These are phyloP conservation scores for Claviceps paspali DNA, from an alignment of 2,329 filamentous ascomycete genomes.

Conservation along the genomic window DNA sequence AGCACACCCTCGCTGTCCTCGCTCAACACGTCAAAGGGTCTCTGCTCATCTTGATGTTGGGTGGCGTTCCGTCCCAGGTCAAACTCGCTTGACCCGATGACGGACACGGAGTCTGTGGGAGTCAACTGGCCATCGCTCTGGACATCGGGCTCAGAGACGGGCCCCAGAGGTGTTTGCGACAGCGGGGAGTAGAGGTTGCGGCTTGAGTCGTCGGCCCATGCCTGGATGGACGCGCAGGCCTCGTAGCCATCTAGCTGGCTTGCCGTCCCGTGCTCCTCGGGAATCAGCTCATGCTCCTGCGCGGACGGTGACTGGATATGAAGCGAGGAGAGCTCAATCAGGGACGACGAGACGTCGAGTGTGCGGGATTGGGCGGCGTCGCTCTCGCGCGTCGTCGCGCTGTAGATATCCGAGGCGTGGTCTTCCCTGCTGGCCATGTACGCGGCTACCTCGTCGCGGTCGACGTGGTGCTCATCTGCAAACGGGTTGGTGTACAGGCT, in stretches of 20 bases:
- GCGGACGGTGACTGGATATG: conserved; percentile 10
- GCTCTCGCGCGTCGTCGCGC: conserved; percentile 32
- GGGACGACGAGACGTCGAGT: conserved; percentile 13
- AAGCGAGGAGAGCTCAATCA: conserved; percentile 18
- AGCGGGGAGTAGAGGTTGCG: conserved; percentile 46
- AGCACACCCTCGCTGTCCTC: conserved; percentile 42
- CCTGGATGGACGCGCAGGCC: conserved; percentile 46
- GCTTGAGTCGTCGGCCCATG: conserved; percentile 43
- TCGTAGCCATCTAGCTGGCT: conserved; percentile 30
- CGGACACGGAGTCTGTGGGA: conserved; percentile 41
- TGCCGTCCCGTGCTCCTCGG: conserved; percentile 37
- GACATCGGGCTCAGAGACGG: conserved; percentile 35
- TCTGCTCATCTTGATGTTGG: conserved; percentile 25
- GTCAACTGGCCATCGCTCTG: conserved; percentile 40
- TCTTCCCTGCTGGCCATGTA: conserved; percentile 32
- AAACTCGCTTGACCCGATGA: conserved; percentile 34
- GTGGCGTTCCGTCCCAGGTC: conserved; percentile 23
- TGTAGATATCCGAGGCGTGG: conserved; percentile 39
- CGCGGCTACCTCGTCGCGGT: conserved; percentile 27
- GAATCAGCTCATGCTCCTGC: conserved; percentile 20
- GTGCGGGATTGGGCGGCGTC: conserved; percentile 12
- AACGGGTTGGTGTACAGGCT: conserved; percentile 44
- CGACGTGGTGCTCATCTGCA: conserved; percentile 39
- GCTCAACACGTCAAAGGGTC: conserved; percentile 40
- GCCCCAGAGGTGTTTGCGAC: conserved; percentile 31